Evolutionary conservation across 305 asterid genomes (phyloP), one percentile per base, ranked within the genome.

Genomic region (Nicotiana rustica): DNA sequence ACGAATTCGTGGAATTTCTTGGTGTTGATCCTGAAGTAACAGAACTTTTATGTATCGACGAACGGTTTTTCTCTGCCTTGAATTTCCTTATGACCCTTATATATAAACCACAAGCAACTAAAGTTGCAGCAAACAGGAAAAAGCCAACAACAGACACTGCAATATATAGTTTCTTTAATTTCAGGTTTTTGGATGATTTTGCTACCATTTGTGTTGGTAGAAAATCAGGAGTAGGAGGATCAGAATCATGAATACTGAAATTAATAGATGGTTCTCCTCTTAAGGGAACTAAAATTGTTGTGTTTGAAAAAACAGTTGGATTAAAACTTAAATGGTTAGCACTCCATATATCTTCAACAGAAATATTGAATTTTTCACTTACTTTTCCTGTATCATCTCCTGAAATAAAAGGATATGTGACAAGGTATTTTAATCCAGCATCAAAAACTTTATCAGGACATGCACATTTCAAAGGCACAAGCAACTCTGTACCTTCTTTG

Each of bases 401-500:
- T 61, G 77, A 64, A 10, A 94, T 41, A 29, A 92, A 41, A 29
- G 97, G 96, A 41, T 92, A 94, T 0, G 97, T 90, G 0, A 94
- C 84, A 9, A 92, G 88, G 62, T 89, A 94, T 81, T 87, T 83
- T 55, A 87, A 81, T 18, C 80, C 90, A 3, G 44, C 55, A 3
- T 8, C 18, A 6, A 82, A 80, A 0, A 7, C 12, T 2, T 86
- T 82, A 81, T 85, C 90, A 67, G 93, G 95, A 77, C 97, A 94
- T 33, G 98, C 93, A 21, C 96, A 94, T 84, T 87, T 94, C 78
- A 91, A 52, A 5, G 97, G 97, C 21, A 91, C 89, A 2, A 29
- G 80, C 67, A 92, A 55, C 18, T 55, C 2, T 6, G 89, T 79
- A 33, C 94, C 94, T 14, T 83, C 84, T 31, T n/a, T 76, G 33